phyloP scores from a whole-genome alignment of 2,329 filamentous ascomycete genomes.

The Cladosporium sp. region DNA sequence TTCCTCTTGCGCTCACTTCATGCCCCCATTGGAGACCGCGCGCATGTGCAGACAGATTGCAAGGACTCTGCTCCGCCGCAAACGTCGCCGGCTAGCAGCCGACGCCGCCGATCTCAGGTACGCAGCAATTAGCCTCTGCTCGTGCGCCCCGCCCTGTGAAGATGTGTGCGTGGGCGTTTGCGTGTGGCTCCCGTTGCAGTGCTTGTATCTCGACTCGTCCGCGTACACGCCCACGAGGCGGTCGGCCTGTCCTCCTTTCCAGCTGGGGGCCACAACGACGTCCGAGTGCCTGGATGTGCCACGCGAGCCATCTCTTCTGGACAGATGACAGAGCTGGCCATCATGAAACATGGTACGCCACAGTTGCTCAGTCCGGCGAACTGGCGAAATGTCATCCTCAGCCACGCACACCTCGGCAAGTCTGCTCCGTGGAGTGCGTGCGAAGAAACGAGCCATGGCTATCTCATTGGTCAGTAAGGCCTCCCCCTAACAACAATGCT shows the following conservation, averaged over 20 bases:
- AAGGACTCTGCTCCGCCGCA: neutral
- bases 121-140: neutral
- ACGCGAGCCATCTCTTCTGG: too few species aligned
- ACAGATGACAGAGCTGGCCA: neutral
- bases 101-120: neutral
- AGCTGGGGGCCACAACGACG: neutral
- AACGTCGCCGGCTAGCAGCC: neutral
- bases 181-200: neutral
- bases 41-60: neutral
- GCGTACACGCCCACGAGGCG: neutral
- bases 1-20: neutral
- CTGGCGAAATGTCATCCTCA: neutral
- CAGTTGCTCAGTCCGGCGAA: neutral
- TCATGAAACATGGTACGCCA: conserved; percentile 4
- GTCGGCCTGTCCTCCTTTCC: neutral
- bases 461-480: neutral
- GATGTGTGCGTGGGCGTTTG: neutral
- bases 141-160: neutral
- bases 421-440: neutral
- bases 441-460: neutral
- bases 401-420: conserved; percentile 3
- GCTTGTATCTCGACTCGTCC: neutral
- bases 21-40: neutral
- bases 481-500: neutral
- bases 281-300: neutral